Evolutionary conservation across 306 rosid genomes (phyloP).

Genomic region (Cicer pinnatifidum): DNA sequence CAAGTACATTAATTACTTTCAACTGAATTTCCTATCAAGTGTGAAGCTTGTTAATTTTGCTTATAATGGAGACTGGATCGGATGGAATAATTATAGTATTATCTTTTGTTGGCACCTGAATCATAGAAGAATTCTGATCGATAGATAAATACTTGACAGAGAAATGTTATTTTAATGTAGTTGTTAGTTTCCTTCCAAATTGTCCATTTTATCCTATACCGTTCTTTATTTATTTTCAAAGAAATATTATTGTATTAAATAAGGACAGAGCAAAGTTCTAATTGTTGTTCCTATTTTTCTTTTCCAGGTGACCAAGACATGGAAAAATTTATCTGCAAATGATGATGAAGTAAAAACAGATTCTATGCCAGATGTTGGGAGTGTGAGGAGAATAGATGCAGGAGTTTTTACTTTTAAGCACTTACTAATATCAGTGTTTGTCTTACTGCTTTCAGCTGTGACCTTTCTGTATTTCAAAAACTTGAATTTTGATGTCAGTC

Average conservation of each 20-base stretch:
- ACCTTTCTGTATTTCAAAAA: conserved; percentile 47
- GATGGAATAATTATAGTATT: background rate
- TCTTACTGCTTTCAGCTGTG: conserved; percentile 57
- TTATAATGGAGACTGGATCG: background rate
- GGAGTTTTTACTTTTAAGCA: conserved; percentile 68
- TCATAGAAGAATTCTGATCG: conserved; percentile 13
- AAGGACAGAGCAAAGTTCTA: conserved; percentile 13
- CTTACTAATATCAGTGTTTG: conserved; percentile 50
- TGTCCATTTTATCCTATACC: background rate
- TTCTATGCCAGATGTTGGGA: conserved; percentile 51
- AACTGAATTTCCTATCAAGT: background rate
- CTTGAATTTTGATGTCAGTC: conserved; percentile 38
- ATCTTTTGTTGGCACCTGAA: background rate
- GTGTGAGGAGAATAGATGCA: conserved; percentile 78
- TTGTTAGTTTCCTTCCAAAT: background rate
- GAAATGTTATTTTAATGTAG: conserved; percentile 3
- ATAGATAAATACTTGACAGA: conserved; percentile 3
- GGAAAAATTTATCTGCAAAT: conserved; percentile 42
- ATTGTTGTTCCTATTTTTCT: conserved; percentile 30
- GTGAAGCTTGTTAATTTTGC: conserved; percentile 2
- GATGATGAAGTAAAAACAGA: conserved; percentile 45
- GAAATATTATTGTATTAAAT: background rate
- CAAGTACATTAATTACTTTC: background rate
- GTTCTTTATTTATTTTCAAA: background rate
- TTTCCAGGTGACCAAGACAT: conserved; percentile 51